Base-by-base conservation (phyloP, 2,329 filamentous ascomycete genomes). In the Ophiostoma populinum region DNA sequence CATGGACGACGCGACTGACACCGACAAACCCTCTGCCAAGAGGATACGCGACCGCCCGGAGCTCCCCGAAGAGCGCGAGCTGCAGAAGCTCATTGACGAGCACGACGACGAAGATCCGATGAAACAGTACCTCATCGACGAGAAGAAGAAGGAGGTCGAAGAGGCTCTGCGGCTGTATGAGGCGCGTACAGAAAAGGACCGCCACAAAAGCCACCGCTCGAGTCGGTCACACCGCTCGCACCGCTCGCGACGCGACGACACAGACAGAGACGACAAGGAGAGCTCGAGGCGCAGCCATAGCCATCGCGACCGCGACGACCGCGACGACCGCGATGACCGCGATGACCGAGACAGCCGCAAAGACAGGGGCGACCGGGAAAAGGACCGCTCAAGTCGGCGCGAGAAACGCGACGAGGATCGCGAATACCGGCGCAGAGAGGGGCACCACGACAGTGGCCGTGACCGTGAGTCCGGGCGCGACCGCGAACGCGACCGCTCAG, bases 91-190 rank as follows among this genome's bases (percentile, higher is more conserved):
- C 37, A 72, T 92, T 35, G 61, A 69, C 36, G 75, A 87, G 12
- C 79, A 92, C 43, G 90, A 95, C 44, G 86, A 94, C 17, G 87
- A 95, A 41, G 90, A 98, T 53, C 90, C 90, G 0, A 98, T 98
- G 90, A 94, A 93, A 56, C 74, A 72, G 24, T 94, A 81, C 47
- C 52, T 95, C 43, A 74, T 94, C 34, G 71, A 87, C 43, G 80
- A 92, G 56, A 94, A 95, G 66, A 85, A 80, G 55, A 82, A 83
- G 51, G 82, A 93, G 52, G 70, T 93, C 10, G 73, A 79, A 36
- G 67, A 70, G 39, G 86, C 82, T 3, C 55, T 80, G 45, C 62
- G 63, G 43, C 66, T 56, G 45, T 51, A 65, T 34, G 62, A 63
- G 30, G 66, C 55, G 46, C n/a, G n/a, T n/a, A n/a, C n/a, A n/a